phyloP scores from a whole-genome alignment of 257 asterid species.

The Phtheirospermum japonicum region DNA sequence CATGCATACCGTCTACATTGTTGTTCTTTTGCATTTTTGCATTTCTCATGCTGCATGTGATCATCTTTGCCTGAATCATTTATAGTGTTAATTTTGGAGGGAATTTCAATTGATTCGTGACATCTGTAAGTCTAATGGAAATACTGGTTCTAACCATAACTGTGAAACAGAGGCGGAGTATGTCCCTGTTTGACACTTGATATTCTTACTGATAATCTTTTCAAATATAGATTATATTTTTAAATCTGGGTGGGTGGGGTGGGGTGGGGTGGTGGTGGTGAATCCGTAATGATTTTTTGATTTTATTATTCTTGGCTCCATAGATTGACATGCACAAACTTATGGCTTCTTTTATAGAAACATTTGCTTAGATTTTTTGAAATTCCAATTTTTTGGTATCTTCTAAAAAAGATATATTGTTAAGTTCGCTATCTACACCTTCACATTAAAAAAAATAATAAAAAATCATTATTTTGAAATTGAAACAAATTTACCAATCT shows the following conservation, averaged over 20 bases:
- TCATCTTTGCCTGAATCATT: background rate
- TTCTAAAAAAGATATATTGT: too few relatives aligned
- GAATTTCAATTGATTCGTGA: background rate
- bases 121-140: background rate
- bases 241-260: background rate
- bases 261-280: too few relatives aligned
- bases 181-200: background rate
- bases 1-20: background rate
- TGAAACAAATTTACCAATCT: background rate
- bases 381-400: too few relatives aligned
- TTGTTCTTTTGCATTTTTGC: background rate
- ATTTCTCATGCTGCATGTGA: background rate
- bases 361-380: background rate
- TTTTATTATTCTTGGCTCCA: background rate
- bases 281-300: background rate
- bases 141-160: background rate
- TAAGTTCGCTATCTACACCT: too few relatives aligned
- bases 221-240: background rate
- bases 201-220: background rate
- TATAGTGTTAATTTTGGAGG: background rate
- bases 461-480: too few relatives aligned
- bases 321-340: background rate
- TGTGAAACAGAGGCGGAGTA: background rate
- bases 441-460: too few relatives aligned
- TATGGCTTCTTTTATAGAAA: background rate